Evolutionary conservation across 768 basidiomycete species (phyloP).

Genomic region (Auricularia heimuer): DNA sequence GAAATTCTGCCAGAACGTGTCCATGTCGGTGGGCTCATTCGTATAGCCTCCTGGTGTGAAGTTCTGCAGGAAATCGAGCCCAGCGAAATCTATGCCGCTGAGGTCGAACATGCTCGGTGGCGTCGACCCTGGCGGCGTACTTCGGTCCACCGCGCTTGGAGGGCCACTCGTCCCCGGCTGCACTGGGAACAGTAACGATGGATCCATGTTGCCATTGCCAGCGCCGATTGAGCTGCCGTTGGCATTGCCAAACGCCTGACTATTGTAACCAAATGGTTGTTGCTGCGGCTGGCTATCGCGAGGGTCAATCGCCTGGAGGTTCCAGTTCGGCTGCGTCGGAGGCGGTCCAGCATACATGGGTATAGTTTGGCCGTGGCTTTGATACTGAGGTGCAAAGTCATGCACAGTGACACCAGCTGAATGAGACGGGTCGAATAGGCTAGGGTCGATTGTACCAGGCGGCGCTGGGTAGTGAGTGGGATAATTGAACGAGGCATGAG

Average conservation of each 20-base stretch:
- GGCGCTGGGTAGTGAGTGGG: not conserved
- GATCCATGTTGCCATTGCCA: not conserved
- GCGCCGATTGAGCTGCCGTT: not conserved
- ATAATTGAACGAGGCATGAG: not conserved
- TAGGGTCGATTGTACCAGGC: not conserved
- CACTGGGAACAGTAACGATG: not conserved
- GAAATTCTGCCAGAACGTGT: slow-evolving; percentile 47
- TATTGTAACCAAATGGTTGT: not conserved
- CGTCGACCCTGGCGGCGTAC: not conserved
- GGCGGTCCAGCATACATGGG: not conserved
- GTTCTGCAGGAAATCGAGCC: slow-evolving; percentile 75
- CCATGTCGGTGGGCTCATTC: slow-evolving; percentile 11
- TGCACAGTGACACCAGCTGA: not conserved
- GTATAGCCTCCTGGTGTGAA: slow-evolving; percentile 42
- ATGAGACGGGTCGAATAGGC: not conserved
- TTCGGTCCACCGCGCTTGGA: not conserved
- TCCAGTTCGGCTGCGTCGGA: not conserved
- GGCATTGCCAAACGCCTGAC: not conserved
- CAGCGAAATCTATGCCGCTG: slow-evolving; percentile 39
- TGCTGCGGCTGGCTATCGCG: not conserved
- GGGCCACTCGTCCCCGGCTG: not conserved
- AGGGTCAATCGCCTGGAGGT: not conserved
- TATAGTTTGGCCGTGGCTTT: not conserved
- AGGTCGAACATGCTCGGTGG: not conserved
- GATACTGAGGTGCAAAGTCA: not conserved